These are phyloP conservation scores for Euphorbia celastroides DNA, from an alignment of 441 rosid species.

Conservation along the genomic window DNA sequence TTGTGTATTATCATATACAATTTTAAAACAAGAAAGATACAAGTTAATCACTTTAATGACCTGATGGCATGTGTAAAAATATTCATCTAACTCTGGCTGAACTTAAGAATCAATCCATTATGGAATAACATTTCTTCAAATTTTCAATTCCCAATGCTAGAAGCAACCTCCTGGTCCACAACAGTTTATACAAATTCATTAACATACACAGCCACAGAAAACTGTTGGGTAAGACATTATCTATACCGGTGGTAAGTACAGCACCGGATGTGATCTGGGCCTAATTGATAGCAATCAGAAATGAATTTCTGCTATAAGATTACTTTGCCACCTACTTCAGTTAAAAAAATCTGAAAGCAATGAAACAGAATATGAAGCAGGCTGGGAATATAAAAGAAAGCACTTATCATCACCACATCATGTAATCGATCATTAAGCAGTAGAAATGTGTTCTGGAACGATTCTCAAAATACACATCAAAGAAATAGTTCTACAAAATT, in stretches of 20 bases:
- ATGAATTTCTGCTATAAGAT: neutral
- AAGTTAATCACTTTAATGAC: neutral
- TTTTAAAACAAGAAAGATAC: neutral
- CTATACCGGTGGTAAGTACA: neutral
- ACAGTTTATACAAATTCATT: neutral
- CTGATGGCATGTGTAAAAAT: neutral
- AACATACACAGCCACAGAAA: neutral
- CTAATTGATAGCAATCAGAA: neutral
- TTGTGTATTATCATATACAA: neutral
- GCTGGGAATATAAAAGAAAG: no score
- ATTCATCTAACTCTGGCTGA: neutral
- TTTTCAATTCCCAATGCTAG: neutral
- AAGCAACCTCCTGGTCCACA: neutral
- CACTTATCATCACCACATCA: no score
- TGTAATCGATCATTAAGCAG: no score
- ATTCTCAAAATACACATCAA: no score
- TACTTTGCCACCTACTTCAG: neutral
- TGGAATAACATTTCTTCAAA: neutral
- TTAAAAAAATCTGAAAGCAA: neutral
- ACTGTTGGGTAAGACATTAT: constrained; percentile 4
- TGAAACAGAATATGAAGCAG: neutral
- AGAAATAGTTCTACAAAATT: neutral
- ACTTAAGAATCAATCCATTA: neutral
- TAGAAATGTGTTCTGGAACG: no score
- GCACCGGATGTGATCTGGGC: neutral